These are phyloP conservation scores for Crucibulum laeve DNA, from an alignment of 768 basidiomycete genomes.

Conservation along the genomic window DNA sequence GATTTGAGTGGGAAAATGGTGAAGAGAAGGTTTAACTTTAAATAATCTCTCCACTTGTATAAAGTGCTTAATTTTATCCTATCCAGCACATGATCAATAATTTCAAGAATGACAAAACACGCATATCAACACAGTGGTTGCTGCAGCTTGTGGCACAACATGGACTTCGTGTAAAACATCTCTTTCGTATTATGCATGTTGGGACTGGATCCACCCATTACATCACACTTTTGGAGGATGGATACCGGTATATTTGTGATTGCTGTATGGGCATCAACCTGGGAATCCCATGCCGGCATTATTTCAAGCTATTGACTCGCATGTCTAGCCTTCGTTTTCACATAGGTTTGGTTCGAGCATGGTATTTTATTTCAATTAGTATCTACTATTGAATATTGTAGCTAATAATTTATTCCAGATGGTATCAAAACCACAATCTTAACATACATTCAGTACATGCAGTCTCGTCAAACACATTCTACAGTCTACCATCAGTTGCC, in stretches of 20 bases:
- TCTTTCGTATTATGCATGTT: conserved; percentile 18
- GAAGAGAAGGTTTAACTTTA: conserved; percentile 12
- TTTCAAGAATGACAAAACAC: conserved; percentile 23
- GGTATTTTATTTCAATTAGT: conserved; percentile 11
- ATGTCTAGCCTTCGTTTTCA: conserved; percentile 20
- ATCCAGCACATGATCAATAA: conserved; percentile 17
- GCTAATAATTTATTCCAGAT: conserved; percentile 7
- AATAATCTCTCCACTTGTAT: conserved; percentile 5
- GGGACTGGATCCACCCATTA: conserved; percentile 17
- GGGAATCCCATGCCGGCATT: conserved; percentile 27
- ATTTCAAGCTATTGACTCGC: conserved; percentile 17
- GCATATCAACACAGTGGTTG: conserved; percentile 22
- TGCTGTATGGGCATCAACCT: conserved; percentile 28
- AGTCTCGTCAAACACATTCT: too few species aligned
- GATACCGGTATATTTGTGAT: conserved; percentile 25
- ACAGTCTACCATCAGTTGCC: too few species aligned
- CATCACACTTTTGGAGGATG: conserved; percentile 18
- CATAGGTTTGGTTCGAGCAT: conserved; percentile 16
- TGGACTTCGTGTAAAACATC: conserved; percentile 15
- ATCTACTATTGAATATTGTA: background rate
- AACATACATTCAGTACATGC: too few species aligned
- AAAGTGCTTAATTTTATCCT: conserved; percentile 2
- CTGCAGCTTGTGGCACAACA: conserved; percentile 15
- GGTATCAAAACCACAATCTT: conserved; percentile 13
- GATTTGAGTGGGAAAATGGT: conserved; percentile 13